phyloP scores from a whole-genome alignment of 169 alveolate genomes.

The Plasmodium yoelii region DNA sequence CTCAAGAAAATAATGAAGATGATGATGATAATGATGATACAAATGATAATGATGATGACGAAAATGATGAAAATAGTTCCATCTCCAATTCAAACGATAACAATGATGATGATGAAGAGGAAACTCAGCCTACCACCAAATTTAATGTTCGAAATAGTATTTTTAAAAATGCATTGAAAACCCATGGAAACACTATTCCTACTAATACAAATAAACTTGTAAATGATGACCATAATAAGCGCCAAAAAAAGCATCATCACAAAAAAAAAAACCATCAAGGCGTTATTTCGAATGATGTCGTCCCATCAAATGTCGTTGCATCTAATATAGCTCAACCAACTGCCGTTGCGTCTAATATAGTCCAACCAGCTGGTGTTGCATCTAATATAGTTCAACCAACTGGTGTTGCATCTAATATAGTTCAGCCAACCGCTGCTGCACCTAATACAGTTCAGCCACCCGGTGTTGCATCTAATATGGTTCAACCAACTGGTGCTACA shows the following conservation, averaged over 20 bases:
- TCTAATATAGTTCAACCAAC: too few species aligned
- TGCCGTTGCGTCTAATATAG: too few species aligned
- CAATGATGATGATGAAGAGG: conserved; percentile 11
- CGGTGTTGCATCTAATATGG: too few species aligned
- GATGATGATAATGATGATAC: conserved; percentile 10
- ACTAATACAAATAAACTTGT: not conserved
- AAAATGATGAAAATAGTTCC: not conserved
- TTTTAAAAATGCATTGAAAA: not conserved
- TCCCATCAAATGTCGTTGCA: not conserved
- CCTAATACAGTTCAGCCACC: too few species aligned
- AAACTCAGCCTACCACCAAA: not conserved
- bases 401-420: too few species aligned
- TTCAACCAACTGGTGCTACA: too few species aligned
- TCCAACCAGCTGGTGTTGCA: too few species aligned
- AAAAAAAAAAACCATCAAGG: conserved; percentile 29
- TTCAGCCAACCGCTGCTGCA: too few species aligned
- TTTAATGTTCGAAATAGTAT: too few species aligned
- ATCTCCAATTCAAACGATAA: not conserved
- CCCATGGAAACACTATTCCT: not conserved
- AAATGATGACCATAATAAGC: conserved; percentile 11
- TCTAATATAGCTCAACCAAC: too few species aligned
- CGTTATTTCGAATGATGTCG: conserved; percentile 6
- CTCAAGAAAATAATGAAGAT: conserved; percentile 9
- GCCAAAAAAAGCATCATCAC: conserved; percentile 31
- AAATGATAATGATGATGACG: conserved; percentile 17